Evolutionary conservation across 257 asterid species (phyloP), one percentile per base, ranked within the genome.

Genomic region (Capsicum chinense): DNA sequence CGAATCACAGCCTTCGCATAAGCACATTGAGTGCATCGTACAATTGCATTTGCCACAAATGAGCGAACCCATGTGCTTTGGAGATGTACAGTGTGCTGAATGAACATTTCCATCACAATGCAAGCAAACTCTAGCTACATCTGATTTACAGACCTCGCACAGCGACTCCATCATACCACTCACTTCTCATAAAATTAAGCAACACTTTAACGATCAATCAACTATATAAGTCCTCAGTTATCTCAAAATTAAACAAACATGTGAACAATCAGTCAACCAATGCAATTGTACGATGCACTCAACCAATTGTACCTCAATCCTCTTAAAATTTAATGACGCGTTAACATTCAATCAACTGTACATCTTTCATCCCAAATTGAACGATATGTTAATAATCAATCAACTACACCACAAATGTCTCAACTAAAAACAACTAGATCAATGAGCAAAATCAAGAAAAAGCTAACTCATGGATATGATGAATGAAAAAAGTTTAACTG

Each of bases 61-160:
- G 52, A 93, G 92, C 1, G 94, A 94, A 17, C 97, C 91, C 2
- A 69, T 85, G 62, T 94, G 98, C 88, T 92, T 87, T 17, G 88
- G 85, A 14, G 95, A 88, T 19, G 93, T 37, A 33, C 90, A 82
- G 84, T 92, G 93, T 64, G 95, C 93, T 6, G 91, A 84, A 83
- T 94, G 98, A 1, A 94, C 92, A 52, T 58, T 39, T 80, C 83
- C 62, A 74, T 94, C 98, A 86, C 97, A 94, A 9, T 83, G 80
- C 79, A 93, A 78, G 66, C 98, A 94, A 1, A 93, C 92, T 81
- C 84, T 82, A 1, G 94, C 97, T 7, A 85, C 48, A 85, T 94
- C 98, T 48, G 93, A 84, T 85, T 86, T 90, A 89, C 98, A 94
- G 54, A 81, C 85, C 86, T 92, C 98, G 60, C 98, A 94, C 59